Evolutionary conservation across 2,329 filamentous ascomycete genomes (phyloP).

Genomic region (Neophaeococcomyces aloes): DNA sequence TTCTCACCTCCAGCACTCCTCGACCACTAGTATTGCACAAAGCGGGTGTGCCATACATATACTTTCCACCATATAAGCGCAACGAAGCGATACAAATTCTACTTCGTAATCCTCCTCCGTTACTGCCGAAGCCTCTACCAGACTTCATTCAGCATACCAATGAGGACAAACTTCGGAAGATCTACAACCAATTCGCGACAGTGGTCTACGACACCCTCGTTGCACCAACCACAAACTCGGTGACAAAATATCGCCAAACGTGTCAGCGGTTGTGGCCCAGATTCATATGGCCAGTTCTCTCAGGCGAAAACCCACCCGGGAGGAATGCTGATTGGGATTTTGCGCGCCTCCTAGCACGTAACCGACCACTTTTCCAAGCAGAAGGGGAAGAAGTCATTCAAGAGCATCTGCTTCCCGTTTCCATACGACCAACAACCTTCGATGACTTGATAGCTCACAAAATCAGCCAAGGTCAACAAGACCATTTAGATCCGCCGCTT

Average conservation of each 20-base stretch:
- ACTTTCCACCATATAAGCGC: slow-evolving; percentile 77
- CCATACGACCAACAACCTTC: slow-evolving; percentile 16
- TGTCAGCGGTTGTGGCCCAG: slow-evolving; percentile 71
- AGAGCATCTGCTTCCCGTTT: slow-evolving; percentile 23
- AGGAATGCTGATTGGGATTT: slow-evolving; percentile 56
- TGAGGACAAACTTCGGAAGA: slow-evolving; percentile 19
- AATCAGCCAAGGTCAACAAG: slow-evolving; percentile 22
- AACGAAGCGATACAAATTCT: slow-evolving; percentile 69
- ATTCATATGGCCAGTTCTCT: slow-evolving; percentile 67
- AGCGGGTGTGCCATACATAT: slow-evolving; percentile 61
- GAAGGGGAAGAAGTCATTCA: slow-evolving; percentile 36
- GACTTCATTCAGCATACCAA: slow-evolving; percentile 11
- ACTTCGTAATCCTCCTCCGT: slow-evolving; percentile 41
- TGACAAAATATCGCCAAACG: slow-evolving; percentile 59
- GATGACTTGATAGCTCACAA: slow-evolving; percentile 13
- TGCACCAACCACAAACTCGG: slow-evolving; percentile 60
- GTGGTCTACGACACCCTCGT: slow-evolving; percentile 81
- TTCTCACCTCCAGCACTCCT: slow-evolving; percentile 67
- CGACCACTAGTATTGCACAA: slow-evolving; percentile 59
- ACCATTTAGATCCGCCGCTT: slow-evolving; percentile 8
- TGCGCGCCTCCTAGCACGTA: slow-evolving; percentile 60
- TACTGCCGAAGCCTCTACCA: slow-evolving; percentile 12
- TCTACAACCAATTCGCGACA: slow-evolving; percentile 60
- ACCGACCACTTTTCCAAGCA: slow-evolving; percentile 35
- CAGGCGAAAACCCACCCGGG: slow-evolving; percentile 46